phyloP scores from a whole-genome alignment of 2,329 filamentous ascomycete species.

The Xylariaceae sp. region DNA sequence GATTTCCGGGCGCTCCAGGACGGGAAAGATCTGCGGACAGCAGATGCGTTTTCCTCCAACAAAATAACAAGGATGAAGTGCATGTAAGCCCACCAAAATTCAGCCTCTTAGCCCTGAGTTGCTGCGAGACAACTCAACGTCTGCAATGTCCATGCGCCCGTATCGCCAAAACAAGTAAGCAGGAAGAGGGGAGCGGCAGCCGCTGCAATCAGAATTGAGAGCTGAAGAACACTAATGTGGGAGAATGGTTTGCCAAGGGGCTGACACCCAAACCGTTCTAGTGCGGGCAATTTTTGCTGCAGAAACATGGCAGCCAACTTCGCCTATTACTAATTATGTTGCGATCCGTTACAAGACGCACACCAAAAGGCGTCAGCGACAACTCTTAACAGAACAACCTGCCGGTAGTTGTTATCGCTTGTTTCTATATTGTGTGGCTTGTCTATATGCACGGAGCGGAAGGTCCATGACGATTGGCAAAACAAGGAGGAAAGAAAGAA shows the following conservation, averaged over 20 bases:
- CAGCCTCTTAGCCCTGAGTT: too few species aligned
- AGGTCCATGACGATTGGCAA: neutral
- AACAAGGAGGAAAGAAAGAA: neutral
- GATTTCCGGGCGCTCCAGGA: constrained; percentile 1
- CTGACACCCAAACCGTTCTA: neutral
- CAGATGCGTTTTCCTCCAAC: constrained; percentile 17
- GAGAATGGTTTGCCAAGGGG: constrained; percentile 15
- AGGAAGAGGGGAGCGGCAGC: constrained; percentile 8
- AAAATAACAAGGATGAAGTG: neutral
- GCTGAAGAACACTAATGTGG: constrained; percentile 15
- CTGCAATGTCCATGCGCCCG: constrained; percentile 18
- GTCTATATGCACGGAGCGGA: neutral
- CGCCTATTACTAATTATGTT: constrained; percentile 18
- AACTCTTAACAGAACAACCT: neutral
- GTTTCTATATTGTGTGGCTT: too few species aligned
- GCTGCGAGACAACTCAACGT: constrained; percentile 26
- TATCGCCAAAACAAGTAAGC: constrained; percentile 14
- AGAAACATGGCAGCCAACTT: constrained; percentile 8
- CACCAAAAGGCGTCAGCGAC: constrained; percentile 8
- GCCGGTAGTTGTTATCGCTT: neutral
- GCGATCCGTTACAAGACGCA: constrained; percentile 21
- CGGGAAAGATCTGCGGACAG: constrained; percentile 6
- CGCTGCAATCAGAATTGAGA: constrained; percentile 22
- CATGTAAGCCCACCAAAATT: too few species aligned
- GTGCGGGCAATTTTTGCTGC: neutral